Evolutionary conservation across 176 grass and related monocot genomes (phyloP).

Genomic region (Oryza brachyantha): DNA sequence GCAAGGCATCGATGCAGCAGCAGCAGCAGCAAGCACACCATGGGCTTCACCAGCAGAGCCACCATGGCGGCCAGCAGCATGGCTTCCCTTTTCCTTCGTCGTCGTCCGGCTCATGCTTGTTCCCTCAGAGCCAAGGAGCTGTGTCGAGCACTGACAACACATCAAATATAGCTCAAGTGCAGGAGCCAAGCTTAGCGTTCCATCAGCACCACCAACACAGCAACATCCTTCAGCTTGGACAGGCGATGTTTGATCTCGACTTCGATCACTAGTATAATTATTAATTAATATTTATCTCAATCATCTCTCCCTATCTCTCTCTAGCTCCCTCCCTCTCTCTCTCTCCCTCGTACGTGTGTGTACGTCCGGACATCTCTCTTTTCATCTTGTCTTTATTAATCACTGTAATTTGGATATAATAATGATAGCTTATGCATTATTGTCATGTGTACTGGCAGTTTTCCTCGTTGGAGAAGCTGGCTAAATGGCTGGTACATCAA

Average conservation of each 20-base stretch:
- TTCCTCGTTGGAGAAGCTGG: background rate
- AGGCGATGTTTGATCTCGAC: slow-evolving; percentile 66
- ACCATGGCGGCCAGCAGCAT: slow-evolving; percentile 23
- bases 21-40: slow-evolving; percentile 22
- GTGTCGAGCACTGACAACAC: slow-evolving; percentile 41
- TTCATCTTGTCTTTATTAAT: slow-evolving; percentile 38
- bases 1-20: slow-evolving; percentile 48
- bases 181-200: slow-evolving; percentile 38
- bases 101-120: slow-evolving; percentile 42
- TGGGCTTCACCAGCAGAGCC: slow-evolving; percentile 35
- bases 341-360: slow-evolving; percentile 11
- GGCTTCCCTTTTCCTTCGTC: slow-evolving; percentile 50
- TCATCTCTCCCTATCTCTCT: slow-evolving; percentile 8
- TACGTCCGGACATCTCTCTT: slow-evolving; percentile 21
- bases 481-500: background rate
- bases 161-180: slow-evolving; percentile 52
- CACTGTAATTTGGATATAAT: slow-evolving; percentile 45
- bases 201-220: slow-evolving; percentile 58
- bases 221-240: slow-evolving; percentile 62
- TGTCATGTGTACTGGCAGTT: slow-evolving; percentile 4
- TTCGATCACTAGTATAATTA: slow-evolving; percentile 52
- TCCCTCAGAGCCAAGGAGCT: slow-evolving; percentile 34
- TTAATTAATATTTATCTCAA: slow-evolving; percentile 31
- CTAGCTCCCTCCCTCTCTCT: slow-evolving; percentile 17
- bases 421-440: slow-evolving; percentile 47